Evolutionary conservation across 2,329 filamentous ascomycete genomes (phyloP).

Genomic region (Fusarium nodosum): DNA sequence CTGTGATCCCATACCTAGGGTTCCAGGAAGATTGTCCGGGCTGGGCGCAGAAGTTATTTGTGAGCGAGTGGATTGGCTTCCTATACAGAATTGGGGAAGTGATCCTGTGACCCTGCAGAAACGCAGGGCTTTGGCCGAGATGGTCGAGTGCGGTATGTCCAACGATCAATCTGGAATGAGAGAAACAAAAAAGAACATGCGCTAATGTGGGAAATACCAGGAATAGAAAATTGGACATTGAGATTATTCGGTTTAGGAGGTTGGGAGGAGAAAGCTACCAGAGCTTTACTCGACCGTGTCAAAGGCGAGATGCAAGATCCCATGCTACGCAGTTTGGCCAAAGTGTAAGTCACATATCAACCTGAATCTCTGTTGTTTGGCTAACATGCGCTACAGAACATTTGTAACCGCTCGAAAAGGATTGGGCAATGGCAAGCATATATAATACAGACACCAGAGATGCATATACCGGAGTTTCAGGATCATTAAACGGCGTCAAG

Average conservation of each 20-base stretch:
- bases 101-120: constrained; percentile 57
- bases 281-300: constrained; percentile 52
- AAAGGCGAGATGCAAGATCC: constrained; percentile 52
- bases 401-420: constrained; percentile 54
- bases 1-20: constrained; percentile 57
- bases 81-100: constrained; percentile 57
- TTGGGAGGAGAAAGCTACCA: constrained; percentile 52
- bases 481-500: constrained; percentile 23
- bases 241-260: constrained; percentile 53
- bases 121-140: constrained; percentile 54
- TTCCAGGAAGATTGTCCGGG: constrained; percentile 53
- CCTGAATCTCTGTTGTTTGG: accelerated
- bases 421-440: neutral
- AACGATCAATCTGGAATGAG: no score
- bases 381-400: constrained; percentile 41
- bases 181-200: neutral
- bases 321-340: constrained; percentile 48
- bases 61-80: constrained; percentile 59
- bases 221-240: constrained; percentile 52
- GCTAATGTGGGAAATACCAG: constrained; percentile 30
- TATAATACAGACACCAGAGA: neutral
- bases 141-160: constrained; percentile 56
- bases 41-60: constrained; percentile 58
- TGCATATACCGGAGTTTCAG: constrained; percentile 33
- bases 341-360: constrained; percentile 49